Conservation (phyloP, 164 flowering plant species). For the Berberis vulgaris region DNA sequence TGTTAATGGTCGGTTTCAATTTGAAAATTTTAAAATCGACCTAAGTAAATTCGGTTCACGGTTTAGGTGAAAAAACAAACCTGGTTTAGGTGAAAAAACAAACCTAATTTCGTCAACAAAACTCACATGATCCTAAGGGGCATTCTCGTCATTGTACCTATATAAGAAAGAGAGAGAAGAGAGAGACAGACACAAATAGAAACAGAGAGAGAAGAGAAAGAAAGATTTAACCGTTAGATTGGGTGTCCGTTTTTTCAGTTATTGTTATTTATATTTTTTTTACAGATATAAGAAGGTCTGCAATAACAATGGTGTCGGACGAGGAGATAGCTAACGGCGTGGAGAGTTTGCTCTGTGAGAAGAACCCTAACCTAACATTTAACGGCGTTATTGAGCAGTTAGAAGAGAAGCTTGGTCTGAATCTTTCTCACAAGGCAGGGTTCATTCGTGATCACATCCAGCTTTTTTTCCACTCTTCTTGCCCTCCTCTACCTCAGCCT, state of each 20-base stretch:
- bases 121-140: neutral
- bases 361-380: constrained; percentile 27
- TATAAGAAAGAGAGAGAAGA: neutral
- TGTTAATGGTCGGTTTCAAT: too few relatives aligned
- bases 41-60: too few relatives aligned
- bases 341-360: constrained; percentile 50
- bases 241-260: too few relatives aligned
- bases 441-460: constrained; percentile 61
- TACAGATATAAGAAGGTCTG: neutral
- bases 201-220: neutral
- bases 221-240: too few relatives aligned
- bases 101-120: too few relatives aligned
- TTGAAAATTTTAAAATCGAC: too few relatives aligned
- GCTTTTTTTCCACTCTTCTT: constrained; percentile 24
- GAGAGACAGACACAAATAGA: too few relatives aligned
- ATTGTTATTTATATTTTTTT: too few relatives aligned
- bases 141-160: neutral
- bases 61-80: too few relatives aligned
- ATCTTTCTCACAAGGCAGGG: constrained; percentile 46
- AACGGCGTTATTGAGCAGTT: constrained; percentile 55
- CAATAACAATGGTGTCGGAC: constrained; percentile 48
- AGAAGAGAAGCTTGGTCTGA: constrained; percentile 51
- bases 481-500: neutral
- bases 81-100: too few relatives aligned
- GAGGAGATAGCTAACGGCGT: constrained; percentile 59